These are phyloP conservation scores for Cladophialophora exuberans DNA, from an alignment of 2,329 filamentous ascomycete species.

Conservation along the genomic window DNA sequence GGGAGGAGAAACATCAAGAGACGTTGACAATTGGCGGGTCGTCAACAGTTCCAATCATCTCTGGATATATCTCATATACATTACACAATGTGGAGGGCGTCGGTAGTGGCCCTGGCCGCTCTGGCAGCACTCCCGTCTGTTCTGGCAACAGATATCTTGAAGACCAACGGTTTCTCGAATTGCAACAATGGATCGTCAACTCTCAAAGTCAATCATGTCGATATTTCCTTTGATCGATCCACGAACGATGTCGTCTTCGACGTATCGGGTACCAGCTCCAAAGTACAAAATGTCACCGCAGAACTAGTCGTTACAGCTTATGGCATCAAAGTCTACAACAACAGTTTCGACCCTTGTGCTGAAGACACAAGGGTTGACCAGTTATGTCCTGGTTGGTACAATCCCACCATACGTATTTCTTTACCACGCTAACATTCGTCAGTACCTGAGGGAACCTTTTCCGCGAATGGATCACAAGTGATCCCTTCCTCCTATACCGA, in stretches of 20 bases:
- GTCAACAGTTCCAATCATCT: background rate
- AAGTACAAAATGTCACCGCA: conserved; percentile 79
- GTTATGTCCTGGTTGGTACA: conserved; percentile 75
- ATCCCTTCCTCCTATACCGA: conserved; percentile 73
- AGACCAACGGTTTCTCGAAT: conserved; percentile 77
- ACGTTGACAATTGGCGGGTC: conserved; percentile 2
- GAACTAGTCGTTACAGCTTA: conserved; percentile 79
- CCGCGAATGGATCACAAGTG: conserved; percentile 69
- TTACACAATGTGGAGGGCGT: conserved; percentile 24
- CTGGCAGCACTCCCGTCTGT: conserved; percentile 41
- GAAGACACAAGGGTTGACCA: conserved; percentile 66
- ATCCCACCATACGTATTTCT: background rate
- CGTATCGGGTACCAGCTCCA: conserved; percentile 74
- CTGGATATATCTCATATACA: conserved; percentile 5
- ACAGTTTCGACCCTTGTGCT: conserved; percentile 82
- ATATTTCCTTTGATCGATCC: conserved; percentile 78
- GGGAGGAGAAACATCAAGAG: background rate
- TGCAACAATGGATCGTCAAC: conserved; percentile 60
- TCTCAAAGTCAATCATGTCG: conserved; percentile 72
- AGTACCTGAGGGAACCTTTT: conserved; percentile 76
- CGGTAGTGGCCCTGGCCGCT: conserved; percentile 22
- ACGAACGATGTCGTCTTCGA: conserved; percentile 78
- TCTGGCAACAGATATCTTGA: conserved; percentile 71
- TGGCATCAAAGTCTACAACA: conserved; percentile 76
- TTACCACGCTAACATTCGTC: conserved; percentile 12